Evolutionary conservation across 306 rosid species (phyloP).

Genomic region (Prunus salicina): DNA sequence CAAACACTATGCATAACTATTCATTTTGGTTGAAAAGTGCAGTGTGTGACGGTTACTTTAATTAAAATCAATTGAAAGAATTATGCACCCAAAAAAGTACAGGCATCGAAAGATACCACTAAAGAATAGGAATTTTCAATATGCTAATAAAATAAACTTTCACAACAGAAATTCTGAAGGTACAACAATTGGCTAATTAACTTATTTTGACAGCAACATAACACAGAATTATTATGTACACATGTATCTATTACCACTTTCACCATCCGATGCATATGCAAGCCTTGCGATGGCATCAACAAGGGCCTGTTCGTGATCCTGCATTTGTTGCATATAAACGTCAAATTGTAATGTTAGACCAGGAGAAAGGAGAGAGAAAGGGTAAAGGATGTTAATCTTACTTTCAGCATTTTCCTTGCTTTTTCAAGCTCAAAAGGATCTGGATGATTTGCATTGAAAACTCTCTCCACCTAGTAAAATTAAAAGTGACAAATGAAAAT

Average conservation of each 20-base stretch:
- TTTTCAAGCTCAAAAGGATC: conserved; percentile 75
- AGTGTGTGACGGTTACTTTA: background rate
- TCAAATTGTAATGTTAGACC: background rate
- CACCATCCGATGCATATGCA: conserved; percentile 79
- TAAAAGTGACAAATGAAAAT: conserved; percentile 1
- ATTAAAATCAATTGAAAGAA: background rate
- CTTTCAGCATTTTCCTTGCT: conserved; percentile 79
- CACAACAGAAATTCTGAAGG: background rate
- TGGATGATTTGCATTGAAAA: conserved; percentile 54
- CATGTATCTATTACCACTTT: conserved; percentile 71
- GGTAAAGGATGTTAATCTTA: conserved; percentile 29
- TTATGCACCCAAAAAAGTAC: background rate
- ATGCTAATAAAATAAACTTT: background rate
- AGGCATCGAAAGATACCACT: background rate
- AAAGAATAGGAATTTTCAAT: background rate
- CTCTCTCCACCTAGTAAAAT: conserved; percentile 61
- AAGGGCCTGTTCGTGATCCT: conserved; percentile 88
- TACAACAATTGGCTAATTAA: background rate
- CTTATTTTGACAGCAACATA: conserved; percentile 4
- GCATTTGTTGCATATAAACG: conserved; percentile 6
- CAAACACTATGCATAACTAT: background rate
- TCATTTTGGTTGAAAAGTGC: background rate
- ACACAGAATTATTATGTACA: conserved; percentile 31
- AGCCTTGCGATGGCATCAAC: conserved; percentile 75
- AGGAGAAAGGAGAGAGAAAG: background rate